Evolutionary conservation across 768 basidiomycete genomes (phyloP), one percentile per base, ranked within the genome.

Genomic region (Rubroboletus satanas): DNA sequence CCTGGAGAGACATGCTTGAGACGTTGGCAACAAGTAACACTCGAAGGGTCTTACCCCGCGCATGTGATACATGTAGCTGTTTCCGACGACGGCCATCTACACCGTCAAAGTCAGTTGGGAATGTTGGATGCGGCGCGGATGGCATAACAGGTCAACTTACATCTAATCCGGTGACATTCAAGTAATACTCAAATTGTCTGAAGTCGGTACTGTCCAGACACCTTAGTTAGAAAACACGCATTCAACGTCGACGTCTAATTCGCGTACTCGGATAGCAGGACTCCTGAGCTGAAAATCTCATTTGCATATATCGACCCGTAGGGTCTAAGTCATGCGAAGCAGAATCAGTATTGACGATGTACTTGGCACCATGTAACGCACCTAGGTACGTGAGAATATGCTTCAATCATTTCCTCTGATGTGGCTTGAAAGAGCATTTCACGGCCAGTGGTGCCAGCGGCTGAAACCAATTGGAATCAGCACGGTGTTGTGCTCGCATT

Each of bases 371-470:
- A 33, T n/a, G 33, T 32, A 23, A 57, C 68, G 43, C 55, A 84
- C 89, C 88, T 78, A 3, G 93, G 92, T 0, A 91, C 91, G 61
- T 85, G 80, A 0, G 90, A 83, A 66, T 94, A 95, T 0, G 93
- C 94, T 45, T 87, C 79, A 6, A 97, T 90, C 95, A 98, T 97
- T 70, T 97, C 83, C 64, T 92, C 83, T 6, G 90, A 93, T 0
- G 94, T 98, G 0, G 94, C 96, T 75, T 98, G 96, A 77, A 98
- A 98, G 15, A 98, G 80, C 8, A 98, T 73, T 63, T 94, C 94
- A 28, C 85, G 88, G 0, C 96, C 94, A 7, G 83, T 84, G 2
- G 86, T 85, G 0, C 95, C 96, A 37, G 92, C 93, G 58, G 90
- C 94, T 88, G n/a, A n/a, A 45, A 37, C 7, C 49, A 31, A 29